These are phyloP conservation scores for Gastrolobium bilobum DNA, from an alignment of 306 rosid species.

Conservation along the genomic window DNA sequence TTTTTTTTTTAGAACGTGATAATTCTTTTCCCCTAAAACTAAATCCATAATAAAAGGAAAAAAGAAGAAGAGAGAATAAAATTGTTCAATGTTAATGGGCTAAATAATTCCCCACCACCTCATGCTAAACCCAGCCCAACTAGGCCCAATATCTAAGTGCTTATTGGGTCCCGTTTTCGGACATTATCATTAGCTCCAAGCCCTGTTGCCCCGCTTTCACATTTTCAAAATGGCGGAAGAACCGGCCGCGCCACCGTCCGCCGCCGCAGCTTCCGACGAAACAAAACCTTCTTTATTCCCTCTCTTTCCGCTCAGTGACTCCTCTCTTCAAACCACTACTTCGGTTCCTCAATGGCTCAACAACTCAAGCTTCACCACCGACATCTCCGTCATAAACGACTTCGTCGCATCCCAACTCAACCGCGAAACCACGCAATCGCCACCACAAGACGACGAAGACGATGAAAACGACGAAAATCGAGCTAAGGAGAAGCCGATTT, in stretches of 20 bases:
- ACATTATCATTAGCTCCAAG: not conserved
- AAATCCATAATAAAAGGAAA: too few relatives aligned
- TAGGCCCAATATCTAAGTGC: not conserved
- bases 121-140: not conserved
- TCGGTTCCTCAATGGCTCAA: conserved; percentile 74
- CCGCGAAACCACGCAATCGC: conserved; percentile 29
- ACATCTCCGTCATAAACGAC: conserved; percentile 62
- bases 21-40: too few relatives aligned
- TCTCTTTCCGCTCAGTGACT: conserved; percentile 47
- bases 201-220: not conserved
- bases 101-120: too few relatives aligned
- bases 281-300: conserved; percentile 67
- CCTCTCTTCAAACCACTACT: conserved; percentile 42
- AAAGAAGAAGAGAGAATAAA: too few relatives aligned
- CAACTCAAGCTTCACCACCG: conserved; percentile 88
- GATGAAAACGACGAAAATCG: conserved; percentile 38
- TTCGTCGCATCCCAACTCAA: conserved; percentile 40
- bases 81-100: too few relatives aligned
- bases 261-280: conserved; percentile 22
- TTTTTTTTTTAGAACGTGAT: too few relatives aligned
- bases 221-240: conserved; percentile 53
- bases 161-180: not conserved
- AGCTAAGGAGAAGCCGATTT: conserved; percentile 36
- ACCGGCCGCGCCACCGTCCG: not conserved
- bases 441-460: conserved; percentile 45